phyloP scores from a whole-genome alignment of 164 flowering plant species.

The Cinnamomum micranthum region DNA sequence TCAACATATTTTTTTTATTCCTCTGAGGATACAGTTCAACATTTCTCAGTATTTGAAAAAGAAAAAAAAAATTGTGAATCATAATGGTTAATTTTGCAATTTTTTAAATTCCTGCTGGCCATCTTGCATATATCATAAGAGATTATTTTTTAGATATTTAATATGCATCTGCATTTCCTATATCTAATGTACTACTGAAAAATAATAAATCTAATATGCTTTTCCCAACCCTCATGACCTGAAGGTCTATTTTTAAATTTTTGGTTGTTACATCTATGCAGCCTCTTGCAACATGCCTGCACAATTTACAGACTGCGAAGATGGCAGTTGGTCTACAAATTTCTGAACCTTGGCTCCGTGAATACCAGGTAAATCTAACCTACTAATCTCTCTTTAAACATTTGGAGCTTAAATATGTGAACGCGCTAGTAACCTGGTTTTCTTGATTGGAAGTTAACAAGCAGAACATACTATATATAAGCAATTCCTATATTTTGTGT shows the following conservation, averaged over 20 bases:
- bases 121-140: too few species aligned
- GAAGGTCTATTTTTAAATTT: slow-evolving; percentile 1
- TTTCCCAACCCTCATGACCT: not conserved
- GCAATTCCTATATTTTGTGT: too few species aligned
- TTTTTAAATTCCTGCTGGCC: too few species aligned
- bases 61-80: too few species aligned
- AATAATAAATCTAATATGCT: not conserved
- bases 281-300: slow-evolving; percentile 97
- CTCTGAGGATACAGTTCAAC: too few species aligned
- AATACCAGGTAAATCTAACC: slow-evolving; percentile 72
- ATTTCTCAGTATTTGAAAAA: too few species aligned
- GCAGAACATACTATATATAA: too few species aligned
- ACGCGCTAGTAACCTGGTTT: too few species aligned
- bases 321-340: slow-evolving; percentile 87
- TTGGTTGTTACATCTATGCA: slow-evolving; percentile 28
- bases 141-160: too few species aligned
- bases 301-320: slow-evolving; percentile 65
- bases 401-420: not conserved
- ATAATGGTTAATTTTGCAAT: too few species aligned
- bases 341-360: slow-evolving; percentile 94
- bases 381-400: not conserved
- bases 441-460: too few species aligned
- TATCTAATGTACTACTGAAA: not conserved
- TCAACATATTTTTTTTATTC: too few species aligned
- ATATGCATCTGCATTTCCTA: not conserved